Evolutionary conservation across 2,329 filamentous ascomycete genomes (phyloP).

Genomic region (Xylariaceae sp.): DNA sequence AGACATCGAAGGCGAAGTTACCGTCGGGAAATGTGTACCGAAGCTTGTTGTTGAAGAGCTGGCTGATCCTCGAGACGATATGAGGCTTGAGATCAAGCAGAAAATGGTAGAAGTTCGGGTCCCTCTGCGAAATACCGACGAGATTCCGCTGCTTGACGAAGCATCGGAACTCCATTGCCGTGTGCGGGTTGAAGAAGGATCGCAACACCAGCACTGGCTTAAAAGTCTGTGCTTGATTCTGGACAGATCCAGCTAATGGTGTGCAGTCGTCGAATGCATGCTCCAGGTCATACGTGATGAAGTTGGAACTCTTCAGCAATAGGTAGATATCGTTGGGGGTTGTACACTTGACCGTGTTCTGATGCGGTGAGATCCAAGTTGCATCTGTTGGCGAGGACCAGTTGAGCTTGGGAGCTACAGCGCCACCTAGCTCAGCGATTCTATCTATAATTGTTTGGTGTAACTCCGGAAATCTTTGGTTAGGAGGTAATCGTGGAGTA

Average conservation of each 20-base stretch:
- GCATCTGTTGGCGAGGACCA: conserved; percentile 98
- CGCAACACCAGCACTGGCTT: conserved; percentile 79
- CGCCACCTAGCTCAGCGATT: conserved; percentile 78
- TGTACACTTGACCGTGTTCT: conserved; percentile 88
- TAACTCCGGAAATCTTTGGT: conserved; percentile 62
- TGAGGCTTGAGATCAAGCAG: conserved; percentile 60
- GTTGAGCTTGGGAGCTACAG: conserved; percentile 89
- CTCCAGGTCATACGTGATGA: conserved; percentile 89
- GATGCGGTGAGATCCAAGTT: conserved; percentile 78
- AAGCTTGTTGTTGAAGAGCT: conserved; percentile 73
- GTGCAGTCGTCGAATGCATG: conserved; percentile 82
- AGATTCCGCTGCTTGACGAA: conserved; percentile 83
- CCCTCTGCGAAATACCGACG: conserved; percentile 81
- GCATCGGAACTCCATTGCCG: conserved; percentile 89
- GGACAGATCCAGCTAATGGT: too few relatives aligned
- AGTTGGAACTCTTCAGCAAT: conserved; percentile 89
- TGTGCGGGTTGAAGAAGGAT: conserved; percentile 84
- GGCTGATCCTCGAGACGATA: conserved; percentile 63
- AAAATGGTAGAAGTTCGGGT: conserved; percentile 88
- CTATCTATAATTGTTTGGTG: conserved; percentile 73
- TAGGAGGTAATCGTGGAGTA: conserved; percentile 41
- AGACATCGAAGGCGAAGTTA: conserved; percentile 87
- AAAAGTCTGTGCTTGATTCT: conserved; percentile 38
- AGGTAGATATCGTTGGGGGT: conserved; percentile 89
- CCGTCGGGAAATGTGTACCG: conserved; percentile 76